Evolutionary conservation across 2,329 filamentous ascomycete species (phyloP).

Genomic region (Daldinia eschscholtzii): DNA sequence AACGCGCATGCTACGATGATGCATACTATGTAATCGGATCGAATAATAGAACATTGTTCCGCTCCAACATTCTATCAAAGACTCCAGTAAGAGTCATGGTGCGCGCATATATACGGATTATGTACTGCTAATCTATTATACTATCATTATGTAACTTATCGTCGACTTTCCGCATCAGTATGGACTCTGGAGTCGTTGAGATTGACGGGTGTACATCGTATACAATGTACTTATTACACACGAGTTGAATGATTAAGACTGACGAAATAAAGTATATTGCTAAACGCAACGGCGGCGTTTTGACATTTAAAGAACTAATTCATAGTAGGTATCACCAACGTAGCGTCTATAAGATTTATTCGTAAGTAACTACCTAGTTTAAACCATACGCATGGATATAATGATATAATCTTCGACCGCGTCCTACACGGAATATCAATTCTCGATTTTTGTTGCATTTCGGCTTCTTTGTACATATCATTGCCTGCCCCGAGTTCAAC

Average conservation of each 20-base stretch:
- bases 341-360: background rate
- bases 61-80: slow-evolving; percentile 13
- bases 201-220: background rate
- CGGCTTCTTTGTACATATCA: background rate
- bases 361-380: background rate
- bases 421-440: slow-evolving; percentile 4
- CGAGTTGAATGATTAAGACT: background rate
- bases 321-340: slow-evolving; percentile 1
- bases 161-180: slow-evolving; percentile 16
- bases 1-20: slow-evolving; percentile 36
- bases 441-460: slow-evolving; percentile 6
- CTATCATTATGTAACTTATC: slow-evolving; percentile 39
- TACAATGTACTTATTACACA: background rate
- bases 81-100: slow-evolving; percentile 35
- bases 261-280: slow-evolving; percentile 1
- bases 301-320: background rate
- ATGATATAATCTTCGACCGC: background rate
- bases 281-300: background rate
- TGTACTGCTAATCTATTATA: slow-evolving; percentile 29
- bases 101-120: slow-evolving; percentile 12
- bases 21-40: slow-evolving; percentile 36
- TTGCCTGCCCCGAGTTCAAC: slow-evolving; percentile 39
- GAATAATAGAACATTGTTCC: slow-evolving; percentile 29
- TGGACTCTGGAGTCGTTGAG: background rate
- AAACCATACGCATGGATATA: background rate